A percentile compares a stretch with the other conserved stretches of the same genome.
phyloP scores from a whole-genome alignment of 345 rosid species.

The Xanthoceras sorbifolium region DNA sequence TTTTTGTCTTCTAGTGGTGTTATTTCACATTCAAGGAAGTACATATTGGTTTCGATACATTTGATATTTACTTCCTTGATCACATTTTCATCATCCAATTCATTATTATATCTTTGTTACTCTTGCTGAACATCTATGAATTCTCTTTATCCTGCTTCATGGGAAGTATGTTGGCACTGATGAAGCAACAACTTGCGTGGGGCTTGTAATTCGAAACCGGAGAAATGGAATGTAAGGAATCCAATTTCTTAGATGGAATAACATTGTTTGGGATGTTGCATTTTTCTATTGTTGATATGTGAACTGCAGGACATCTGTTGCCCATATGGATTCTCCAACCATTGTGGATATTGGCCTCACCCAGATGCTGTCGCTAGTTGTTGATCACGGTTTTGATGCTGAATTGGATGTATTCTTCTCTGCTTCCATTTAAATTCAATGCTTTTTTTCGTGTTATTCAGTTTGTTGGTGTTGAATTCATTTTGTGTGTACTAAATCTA shows the following conservation, averaged over 20 bases:
- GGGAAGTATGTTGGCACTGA: slow-evolving; percentile 74
- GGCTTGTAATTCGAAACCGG: slow-evolving; percentile 70
- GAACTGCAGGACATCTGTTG: slow-evolving; percentile 71
- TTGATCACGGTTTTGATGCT: slow-evolving; percentile 31
- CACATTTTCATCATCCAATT: not conserved
- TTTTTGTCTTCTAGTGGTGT: not conserved
- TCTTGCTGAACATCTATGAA: not conserved
- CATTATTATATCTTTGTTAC: not conserved
- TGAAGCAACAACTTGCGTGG: slow-evolving; percentile 91
- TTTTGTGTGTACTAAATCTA: not conserved
- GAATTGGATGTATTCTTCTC: slow-evolving; percentile 67
- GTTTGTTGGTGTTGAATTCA: not conserved
- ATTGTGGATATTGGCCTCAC: slow-evolving; percentile 63
- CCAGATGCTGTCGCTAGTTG: slow-evolving; percentile 68
- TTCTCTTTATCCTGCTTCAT: slow-evolving; percentile 1
- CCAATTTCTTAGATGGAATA: not conserved
- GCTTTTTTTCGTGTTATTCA: not conserved
- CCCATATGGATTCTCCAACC: slow-evolving; percentile 76
- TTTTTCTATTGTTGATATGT: slow-evolving; percentile 6
- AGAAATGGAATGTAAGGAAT: slow-evolving; percentile 71
- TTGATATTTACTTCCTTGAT: not conserved
- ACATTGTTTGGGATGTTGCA: not conserved
- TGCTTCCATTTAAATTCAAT: not conserved
- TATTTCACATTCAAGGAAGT: not conserved
- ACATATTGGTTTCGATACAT: not conserved